A percentile compares a stretch with the other conserved stretches of the same genome.
phyloP scores from a whole-genome alignment of 768 basidiomycete genomes.

The Russula dissimulans region DNA sequence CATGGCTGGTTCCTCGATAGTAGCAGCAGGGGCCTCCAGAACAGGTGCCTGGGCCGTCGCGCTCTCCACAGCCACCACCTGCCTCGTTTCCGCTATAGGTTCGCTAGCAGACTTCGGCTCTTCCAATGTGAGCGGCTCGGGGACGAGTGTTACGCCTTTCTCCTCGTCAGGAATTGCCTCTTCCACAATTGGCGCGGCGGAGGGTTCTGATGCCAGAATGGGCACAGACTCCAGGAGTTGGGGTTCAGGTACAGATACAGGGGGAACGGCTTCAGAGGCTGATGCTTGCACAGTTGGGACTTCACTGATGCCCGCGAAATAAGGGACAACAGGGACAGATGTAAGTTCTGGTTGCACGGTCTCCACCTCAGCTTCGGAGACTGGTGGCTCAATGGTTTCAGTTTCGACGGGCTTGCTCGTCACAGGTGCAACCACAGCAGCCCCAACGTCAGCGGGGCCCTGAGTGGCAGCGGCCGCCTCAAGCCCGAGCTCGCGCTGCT shows the following conservation, averaged over 20 bases:
- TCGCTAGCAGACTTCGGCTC: not conserved
- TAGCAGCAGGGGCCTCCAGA: not conserved
- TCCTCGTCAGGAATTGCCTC: not conserved
- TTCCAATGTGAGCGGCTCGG: not conserved
- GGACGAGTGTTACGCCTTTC: not conserved
- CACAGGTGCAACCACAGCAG: slow-evolving; percentile 23
- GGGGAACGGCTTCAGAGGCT: slow-evolving; percentile 23
- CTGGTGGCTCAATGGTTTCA: slow-evolving; percentile 2
- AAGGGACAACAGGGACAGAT: not conserved
- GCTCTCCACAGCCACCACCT: not conserved
- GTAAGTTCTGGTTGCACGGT: not conserved
- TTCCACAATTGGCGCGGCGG: not conserved
- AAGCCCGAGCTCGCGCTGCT: not conserved
- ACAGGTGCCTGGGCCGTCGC: not conserved
- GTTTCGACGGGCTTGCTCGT: slow-evolving; percentile 26
- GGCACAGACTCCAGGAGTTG: not conserved
- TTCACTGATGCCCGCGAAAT: not conserved
- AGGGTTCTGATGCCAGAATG: slow-evolving; percentile 1
- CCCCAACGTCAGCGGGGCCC: not conserved
- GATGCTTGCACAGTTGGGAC: slow-evolving; percentile 20
- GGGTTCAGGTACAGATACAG: slow-evolving; percentile 25
- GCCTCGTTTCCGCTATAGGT: not conserved
- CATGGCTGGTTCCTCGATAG: not conserved
- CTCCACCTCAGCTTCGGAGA: slow-evolving; percentile 4
- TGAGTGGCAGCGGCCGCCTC: not conserved